Conservation (phyloP, 2,329 filamentous ascomycete species). For the Colletotrichum siamense region DNA sequence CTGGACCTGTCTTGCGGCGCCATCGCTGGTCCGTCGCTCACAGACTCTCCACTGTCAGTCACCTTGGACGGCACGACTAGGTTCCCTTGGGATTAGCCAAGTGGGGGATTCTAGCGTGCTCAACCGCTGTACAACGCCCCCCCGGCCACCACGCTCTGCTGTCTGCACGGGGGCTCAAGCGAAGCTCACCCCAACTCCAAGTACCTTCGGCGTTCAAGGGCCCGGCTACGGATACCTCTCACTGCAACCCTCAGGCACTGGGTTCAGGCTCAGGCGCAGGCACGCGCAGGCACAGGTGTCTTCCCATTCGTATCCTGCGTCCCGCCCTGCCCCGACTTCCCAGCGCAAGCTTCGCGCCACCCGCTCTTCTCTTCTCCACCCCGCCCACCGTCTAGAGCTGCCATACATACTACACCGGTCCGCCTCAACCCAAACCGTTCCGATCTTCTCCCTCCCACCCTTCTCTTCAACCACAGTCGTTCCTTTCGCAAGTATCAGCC, state of each 20-base stretch:
- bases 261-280: conserved; percentile 17
- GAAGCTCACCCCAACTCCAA: conserved; percentile 2
- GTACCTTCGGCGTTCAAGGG: conserved; percentile 13
- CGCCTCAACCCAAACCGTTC: conserved; percentile 20
- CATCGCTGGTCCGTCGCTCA: conserved; percentile 16
- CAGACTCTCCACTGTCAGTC: conserved; percentile 16
- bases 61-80: conserved; percentile 12
- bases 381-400: conserved; percentile 20
- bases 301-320: conserved; percentile 18
- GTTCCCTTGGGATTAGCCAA: conserved; percentile 16
- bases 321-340: conserved; percentile 15
- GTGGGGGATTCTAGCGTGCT: conserved; percentile 18
- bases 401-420: conserved; percentile 24
- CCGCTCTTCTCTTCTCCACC: conserved; percentile 21
- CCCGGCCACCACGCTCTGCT: conserved; percentile 4
- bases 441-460: conserved; percentile 18
- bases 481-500: conserved; percentile 22
- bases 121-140: conserved; percentile 9
- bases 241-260: conserved; percentile 8
- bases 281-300: conserved; percentile 20
- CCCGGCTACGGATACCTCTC: neutral
- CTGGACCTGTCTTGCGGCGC: conserved; percentile 13
- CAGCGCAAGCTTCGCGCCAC: conserved; percentile 21
- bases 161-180: conserved; percentile 16
- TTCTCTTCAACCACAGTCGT: conserved; percentile 20